phyloP scores from a whole-genome alignment of 192 early-diverging fungal genomes.

The Coemansia umbellata region DNA sequence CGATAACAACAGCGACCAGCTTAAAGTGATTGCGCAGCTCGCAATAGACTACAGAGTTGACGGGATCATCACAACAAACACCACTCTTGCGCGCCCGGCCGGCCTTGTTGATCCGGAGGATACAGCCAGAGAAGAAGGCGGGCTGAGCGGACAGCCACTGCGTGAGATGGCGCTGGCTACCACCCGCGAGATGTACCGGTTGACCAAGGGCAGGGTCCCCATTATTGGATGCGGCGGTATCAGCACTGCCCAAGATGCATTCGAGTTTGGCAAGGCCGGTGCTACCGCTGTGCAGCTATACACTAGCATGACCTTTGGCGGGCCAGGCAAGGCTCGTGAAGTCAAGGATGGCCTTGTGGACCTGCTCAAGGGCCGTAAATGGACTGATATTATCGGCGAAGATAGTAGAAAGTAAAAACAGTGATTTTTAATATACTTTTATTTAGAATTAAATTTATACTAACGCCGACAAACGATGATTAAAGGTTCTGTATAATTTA shows the following conservation, averaged over 20 bases:
- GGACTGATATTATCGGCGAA: constrained; percentile 56
- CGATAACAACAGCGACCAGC: constrained; percentile 69
- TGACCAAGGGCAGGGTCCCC: constrained; percentile 70
- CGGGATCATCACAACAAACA: constrained; percentile 88
- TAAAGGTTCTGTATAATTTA: too few relatives aligned
- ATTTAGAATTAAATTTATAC: too few relatives aligned
- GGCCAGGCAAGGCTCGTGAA: constrained; percentile 71
- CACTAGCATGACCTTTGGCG: constrained; percentile 69
- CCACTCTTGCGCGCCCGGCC: constrained; percentile 71
- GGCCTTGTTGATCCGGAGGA: constrained; percentile 47
- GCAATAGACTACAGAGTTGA: constrained; percentile 69
- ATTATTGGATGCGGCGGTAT: constrained; percentile 92
- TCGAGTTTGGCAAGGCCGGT: constrained; percentile 78
- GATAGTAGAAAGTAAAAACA: constrained; percentile 12
- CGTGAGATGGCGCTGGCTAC: constrained; percentile 68
- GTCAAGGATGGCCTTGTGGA: constrained; percentile 74
- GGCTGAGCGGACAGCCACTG: constrained; percentile 77
- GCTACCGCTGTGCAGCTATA: constrained; percentile 81
- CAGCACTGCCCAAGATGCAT: constrained; percentile 65
- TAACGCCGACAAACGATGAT: too few relatives aligned
- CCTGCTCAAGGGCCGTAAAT: constrained; percentile 68
- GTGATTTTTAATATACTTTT: background rate
- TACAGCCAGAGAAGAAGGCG: constrained; percentile 62
- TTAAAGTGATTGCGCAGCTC: constrained; percentile 75
- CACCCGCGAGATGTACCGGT: constrained; percentile 67